Base-by-base conservation (phyloP, 805 yeast genomes). In the Zygoascus bituminiphila region DNA sequence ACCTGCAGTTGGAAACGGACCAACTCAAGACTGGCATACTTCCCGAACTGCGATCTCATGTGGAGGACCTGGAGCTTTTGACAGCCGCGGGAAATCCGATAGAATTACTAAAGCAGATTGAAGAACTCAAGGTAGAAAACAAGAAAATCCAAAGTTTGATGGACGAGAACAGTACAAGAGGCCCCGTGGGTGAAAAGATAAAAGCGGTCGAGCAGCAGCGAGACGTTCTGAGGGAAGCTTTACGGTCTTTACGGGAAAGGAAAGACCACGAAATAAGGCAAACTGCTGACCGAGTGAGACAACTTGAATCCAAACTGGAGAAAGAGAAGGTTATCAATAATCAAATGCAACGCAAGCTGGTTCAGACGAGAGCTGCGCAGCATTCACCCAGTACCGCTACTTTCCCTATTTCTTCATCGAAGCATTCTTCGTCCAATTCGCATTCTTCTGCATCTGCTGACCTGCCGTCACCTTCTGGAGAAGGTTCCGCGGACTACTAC, bases 181-280 rank as follows among this genome's bases (percentile, higher is more conserved):
- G 68, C 4, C 65, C 65, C 5, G 51, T 63, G 10, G 61, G 65
- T n/a, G 66, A 62, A 20, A 64, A 66, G 44, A 57, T 66, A 47
- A 57, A 56, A 43, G 53, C 58, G 2, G 62, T 65, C 21, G 66
- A 62, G 39, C 24, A 54, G 9, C 73, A 69, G 54, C 60, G 73
- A 23, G 61, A 61, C 35, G 72, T 67, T 10, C 56, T 69, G 22
- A 63, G 69, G 45, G 67, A 66, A 41, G 69, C 73, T 2, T 52
- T 69, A 23, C 62, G 72, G n/a, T 57, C 71, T 2, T 52, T 69
- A 46, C 56, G 68, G 12, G 71, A 66, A 46, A 62, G 71, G 29
- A 65, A 67, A 45, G 68, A 63, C 47, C 63, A 65, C 20, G 71
- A 69, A 47, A 58, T 62, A 37, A 49, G 57, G 23, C 60, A 60